Evolutionary conservation across 352 stramenopile species (phyloP).

Genomic region (Phytophthora ramorum): DNA sequence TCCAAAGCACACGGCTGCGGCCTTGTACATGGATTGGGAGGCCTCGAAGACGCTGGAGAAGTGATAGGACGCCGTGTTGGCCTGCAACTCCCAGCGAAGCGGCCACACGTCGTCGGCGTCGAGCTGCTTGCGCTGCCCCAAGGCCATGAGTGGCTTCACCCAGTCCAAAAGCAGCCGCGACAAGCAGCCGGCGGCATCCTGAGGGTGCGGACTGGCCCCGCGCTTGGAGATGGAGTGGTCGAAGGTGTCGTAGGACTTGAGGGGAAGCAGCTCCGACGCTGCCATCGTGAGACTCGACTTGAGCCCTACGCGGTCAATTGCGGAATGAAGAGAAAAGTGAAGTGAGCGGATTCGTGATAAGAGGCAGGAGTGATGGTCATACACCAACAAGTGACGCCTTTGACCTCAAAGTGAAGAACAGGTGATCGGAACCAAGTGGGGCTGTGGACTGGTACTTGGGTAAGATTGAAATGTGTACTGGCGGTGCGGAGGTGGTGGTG

Average conservation of each 20-base stretch:
- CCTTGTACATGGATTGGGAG: constrained; percentile 40
- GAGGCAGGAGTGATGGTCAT: constrained; percentile 20
- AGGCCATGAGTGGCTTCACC: constrained; percentile 53
- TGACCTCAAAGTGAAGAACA: not conserved
- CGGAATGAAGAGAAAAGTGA: constrained; percentile 7
- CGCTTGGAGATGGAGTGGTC: constrained; percentile 30
- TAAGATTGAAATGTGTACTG: too few relatives aligned
- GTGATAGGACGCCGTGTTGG: constrained; percentile 24
- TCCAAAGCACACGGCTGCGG: constrained; percentile 46
- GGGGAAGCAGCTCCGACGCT: constrained; percentile 19
- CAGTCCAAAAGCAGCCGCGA: constrained; percentile 58
- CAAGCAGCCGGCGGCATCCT: constrained; percentile 28
- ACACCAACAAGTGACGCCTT: constrained; percentile 3
- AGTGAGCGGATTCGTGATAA: not conserved
- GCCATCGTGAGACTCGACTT: constrained; percentile 2
- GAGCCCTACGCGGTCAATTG: not conserved
- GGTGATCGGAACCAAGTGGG: not conserved
- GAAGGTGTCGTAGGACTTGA: constrained; percentile 44
- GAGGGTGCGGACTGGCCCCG: constrained; percentile 21
- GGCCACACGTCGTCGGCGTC: constrained; percentile 52
- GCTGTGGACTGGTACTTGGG: too few relatives aligned
- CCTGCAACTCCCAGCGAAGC: constrained; percentile 39
- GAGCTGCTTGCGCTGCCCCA: constrained; percentile 57
- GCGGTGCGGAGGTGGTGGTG: too few relatives aligned
- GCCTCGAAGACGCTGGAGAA: constrained; percentile 38